Evolutionary conservation across 2,329 filamentous ascomycete species (phyloP), one percentile per base, ranked within the genome.

Genomic region (Erysiphe pulchra): DNA sequence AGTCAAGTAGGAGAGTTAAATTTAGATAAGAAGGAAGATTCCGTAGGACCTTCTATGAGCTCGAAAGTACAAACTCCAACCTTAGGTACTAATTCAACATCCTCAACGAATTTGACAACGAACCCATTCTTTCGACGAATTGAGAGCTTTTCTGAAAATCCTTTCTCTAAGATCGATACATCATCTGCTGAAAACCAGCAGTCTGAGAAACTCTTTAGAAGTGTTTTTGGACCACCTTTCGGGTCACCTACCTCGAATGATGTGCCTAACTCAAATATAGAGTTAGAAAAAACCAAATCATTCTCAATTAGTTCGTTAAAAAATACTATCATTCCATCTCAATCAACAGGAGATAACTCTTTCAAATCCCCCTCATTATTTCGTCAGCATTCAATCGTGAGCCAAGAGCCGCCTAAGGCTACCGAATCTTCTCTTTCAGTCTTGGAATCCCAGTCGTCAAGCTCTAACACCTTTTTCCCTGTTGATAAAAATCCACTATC

Each of bases 91-190:
- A 92, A 82, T 60, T 83, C 85, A 38, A 69, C 75, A 47, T 66
- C 67, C 45, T 80, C 76, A 36, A 70, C 69, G 2, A 66, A 75
- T 40, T 87, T 78, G 59, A 82, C 71, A 53, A 94, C 85, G 56
- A 98, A 98, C 59, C 90, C 90, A 0, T 98, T 98, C 67, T 94
- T 94, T 66, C 77, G 84, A 56, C 67, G 74, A 41, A 72, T 73
- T 42, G 69, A 66, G 47, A 77, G 74, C 60, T 67, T 71, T 42
- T 54, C 54, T 34, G 64, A 66, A 38, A 63, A 66, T 54, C 65
- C 68, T 16, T 65, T 63, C 24, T 65, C 66, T 40, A 63, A 68
- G 2, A 68, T 68, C 49, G 57, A 61, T 24, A 57, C 57, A 9
- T 57, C 63, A 10, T 57, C 58, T 18, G 56, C 59, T n/a, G 52